A percentile compares a stretch with the other conserved stretches of the same genome.
Conservation (phyloP, 2,329 filamentous ascomycete genomes). For the Talaromyces rugulosus region DNA sequence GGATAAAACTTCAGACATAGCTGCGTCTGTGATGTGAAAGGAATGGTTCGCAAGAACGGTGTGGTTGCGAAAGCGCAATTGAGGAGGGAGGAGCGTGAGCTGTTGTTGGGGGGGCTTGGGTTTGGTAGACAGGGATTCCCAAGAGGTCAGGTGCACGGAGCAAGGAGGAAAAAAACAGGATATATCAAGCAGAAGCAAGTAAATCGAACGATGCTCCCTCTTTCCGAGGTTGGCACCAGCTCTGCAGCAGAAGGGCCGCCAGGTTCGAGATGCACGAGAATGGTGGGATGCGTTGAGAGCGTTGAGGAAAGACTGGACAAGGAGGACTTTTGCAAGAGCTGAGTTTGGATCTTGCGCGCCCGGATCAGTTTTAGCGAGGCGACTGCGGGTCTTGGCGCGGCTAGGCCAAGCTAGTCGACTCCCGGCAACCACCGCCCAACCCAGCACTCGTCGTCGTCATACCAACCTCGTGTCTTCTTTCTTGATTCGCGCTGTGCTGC, state of each 20-base stretch:
- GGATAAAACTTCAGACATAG: conserved; percentile 93
- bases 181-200: conserved; percentile 24
- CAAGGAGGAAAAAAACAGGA: conserved; percentile 23
- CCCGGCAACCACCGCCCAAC: neutral
- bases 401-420: conserved; percentile 5
- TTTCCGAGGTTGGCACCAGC: conserved; percentile 34
- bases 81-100: conserved; percentile 24
- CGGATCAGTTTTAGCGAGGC: conserved; percentile 26
- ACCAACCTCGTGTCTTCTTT: neutral
- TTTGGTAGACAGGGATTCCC: conserved; percentile 8
- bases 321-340: conserved; percentile 18
- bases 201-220: conserved; percentile 35
- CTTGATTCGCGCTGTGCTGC: neutral
- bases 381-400: neutral
- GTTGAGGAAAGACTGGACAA: conserved; percentile 15
- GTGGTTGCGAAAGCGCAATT: conserved; percentile 21
- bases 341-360: conserved; percentile 15
- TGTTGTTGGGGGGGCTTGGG: conserved; percentile 17
- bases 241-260: conserved; percentile 31
- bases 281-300: conserved; percentile 12
- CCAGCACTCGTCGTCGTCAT: neutral
- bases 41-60: conserved; percentile 18
- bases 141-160: conserved; percentile 22
- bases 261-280: conserved; percentile 18
- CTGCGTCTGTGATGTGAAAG: conserved; percentile 22